Conservation (phyloP, 345 rosid genomes). For the Euphorbia tirucalli region DNA sequence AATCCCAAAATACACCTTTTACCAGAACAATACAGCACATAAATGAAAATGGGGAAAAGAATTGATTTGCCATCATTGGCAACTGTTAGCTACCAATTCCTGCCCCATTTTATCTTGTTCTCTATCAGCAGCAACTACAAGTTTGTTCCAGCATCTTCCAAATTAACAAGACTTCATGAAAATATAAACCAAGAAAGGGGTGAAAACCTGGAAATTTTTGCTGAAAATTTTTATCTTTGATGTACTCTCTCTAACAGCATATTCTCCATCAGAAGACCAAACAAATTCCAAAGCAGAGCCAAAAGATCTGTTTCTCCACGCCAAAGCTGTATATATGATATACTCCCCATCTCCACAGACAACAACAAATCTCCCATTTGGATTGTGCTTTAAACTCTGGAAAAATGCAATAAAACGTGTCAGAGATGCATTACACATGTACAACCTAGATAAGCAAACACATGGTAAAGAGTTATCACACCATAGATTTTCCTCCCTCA, state of each 20-base stretch:
- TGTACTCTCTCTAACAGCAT: constrained; percentile 95
- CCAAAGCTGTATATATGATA: constrained; percentile 95
- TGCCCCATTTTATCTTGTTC: no score
- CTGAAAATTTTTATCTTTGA: constrained; percentile 88
- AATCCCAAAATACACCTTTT: neutral
- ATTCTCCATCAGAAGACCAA: constrained; percentile 98
- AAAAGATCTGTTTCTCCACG: constrained; percentile 99
- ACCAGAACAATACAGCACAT: neutral
- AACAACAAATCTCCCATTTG: constrained; percentile 95
- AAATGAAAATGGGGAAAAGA: neutral
- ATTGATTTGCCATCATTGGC: neutral
- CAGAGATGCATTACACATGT: neutral
- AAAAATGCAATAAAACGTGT: constrained; percentile 11
- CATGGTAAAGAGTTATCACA: neutral
- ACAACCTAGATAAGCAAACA: neutral
- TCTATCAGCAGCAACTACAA: no score
- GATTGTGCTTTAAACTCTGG: constrained; percentile 96
- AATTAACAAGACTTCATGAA: neutral
- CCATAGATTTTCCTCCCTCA: neutral
- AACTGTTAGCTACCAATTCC: no score
- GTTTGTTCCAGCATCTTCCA: constrained; percentile 5
- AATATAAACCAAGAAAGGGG: neutral
- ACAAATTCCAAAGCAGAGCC: constrained; percentile 95
- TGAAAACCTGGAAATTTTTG: constrained; percentile 88
- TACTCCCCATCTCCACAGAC: constrained; percentile 99